Base-by-base conservation (phyloP, 2,329 filamentous ascomycete species). In the Ramichloridium luteum region DNA sequence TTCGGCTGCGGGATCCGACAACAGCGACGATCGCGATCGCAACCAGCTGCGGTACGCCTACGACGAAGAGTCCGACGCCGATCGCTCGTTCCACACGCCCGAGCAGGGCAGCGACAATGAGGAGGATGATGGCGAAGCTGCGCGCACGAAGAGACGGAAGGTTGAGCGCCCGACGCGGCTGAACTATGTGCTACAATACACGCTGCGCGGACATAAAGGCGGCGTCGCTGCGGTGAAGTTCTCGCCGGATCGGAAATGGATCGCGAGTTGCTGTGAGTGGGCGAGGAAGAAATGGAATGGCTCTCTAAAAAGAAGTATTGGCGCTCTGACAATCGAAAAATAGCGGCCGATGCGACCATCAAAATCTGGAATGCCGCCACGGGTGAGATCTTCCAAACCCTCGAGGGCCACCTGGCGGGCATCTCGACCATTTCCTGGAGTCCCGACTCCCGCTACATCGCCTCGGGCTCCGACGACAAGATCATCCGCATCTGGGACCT, bases 401-500 rank as follows among this genome's bases (percentile, higher is more conserved):
- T 98, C 14, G 81, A 93, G 49, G 90, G 86, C 5, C 90, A 98
- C 60, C 72, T 94, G 53, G 86, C 88, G 1, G 90, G 90, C 38
- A 75, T 98, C 12, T 93, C 82, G 17, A 88, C 85, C 23, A 70
- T 98, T 28, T 78, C 86, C n/a, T 98, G 90, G 90, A 79, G 79
- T 37, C 86, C 88, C 0, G 85, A 96, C 55, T 84, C 80, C 39
- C 77, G 77, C 45, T 83, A 81, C 3, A 69, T 98, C 28, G 90
- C 88, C 3, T 88, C 83, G 6, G 90, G 88, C 14, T 88, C 82
- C 4, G 90, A 98, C 58, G 90, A 98, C 67, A 98, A 98, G 61
- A 76, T 80, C 1, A 96, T 98, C 41, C 74, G 90, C 2, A 64
- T 98, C 1, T 98, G 90, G 90, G 82, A 94, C 46, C 62, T 72